phyloP scores from a whole-genome alignment of 2,329 filamentous ascomycete genomes.

The Teratosphaeriaceae sp. region DNA sequence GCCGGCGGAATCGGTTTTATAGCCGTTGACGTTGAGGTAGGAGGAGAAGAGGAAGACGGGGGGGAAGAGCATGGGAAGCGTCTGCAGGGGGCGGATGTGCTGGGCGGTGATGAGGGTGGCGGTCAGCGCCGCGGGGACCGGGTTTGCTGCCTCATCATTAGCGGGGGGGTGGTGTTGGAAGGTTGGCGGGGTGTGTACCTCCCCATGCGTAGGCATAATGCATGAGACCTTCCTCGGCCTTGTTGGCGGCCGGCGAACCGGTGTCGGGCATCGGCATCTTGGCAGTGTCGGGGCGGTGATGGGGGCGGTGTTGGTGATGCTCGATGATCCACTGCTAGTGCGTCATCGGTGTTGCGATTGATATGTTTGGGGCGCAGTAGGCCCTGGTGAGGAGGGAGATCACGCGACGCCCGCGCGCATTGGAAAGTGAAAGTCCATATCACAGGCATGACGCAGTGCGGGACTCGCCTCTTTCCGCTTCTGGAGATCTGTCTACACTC shows the following conservation, averaged over 20 bases:
- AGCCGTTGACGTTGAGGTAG: conserved; percentile 58
- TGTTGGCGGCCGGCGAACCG: conserved; percentile 24
- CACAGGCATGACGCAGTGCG: not conserved
- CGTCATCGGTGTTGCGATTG: not conserved
- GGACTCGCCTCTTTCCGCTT: not conserved
- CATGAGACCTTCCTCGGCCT: conserved; percentile 35
- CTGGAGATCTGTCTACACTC: not conserved
- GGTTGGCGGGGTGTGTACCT: too few relatives aligned
- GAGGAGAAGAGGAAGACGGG: conserved; percentile 59
- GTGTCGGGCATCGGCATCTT: conserved; percentile 36
- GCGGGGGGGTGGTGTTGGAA: conserved; percentile 16
- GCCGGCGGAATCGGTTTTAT: conserved; percentile 57
- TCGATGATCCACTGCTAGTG: conserved; percentile 9
- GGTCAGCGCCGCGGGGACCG: conserved; percentile 57
- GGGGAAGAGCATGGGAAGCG: conserved; percentile 60
- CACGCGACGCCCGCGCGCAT: conserved; percentile 2
- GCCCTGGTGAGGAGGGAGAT: not conserved
- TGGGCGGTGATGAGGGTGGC: conserved; percentile 61
- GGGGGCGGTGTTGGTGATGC: conserved; percentile 3
- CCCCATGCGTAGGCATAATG: conserved; percentile 46
- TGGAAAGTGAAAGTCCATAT: not conserved
- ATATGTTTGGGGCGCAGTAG: not conserved
- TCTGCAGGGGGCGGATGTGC: conserved; percentile 59
- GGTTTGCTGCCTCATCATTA: conserved; percentile 46
- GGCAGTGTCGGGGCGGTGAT: conserved; percentile 3